A percentile compares a stretch with the other conserved stretches of the same genome.
phyloP scores from a whole-genome alignment of 176 grass and related monocot genomes.

The Chrysopogon serrulatus region DNA sequence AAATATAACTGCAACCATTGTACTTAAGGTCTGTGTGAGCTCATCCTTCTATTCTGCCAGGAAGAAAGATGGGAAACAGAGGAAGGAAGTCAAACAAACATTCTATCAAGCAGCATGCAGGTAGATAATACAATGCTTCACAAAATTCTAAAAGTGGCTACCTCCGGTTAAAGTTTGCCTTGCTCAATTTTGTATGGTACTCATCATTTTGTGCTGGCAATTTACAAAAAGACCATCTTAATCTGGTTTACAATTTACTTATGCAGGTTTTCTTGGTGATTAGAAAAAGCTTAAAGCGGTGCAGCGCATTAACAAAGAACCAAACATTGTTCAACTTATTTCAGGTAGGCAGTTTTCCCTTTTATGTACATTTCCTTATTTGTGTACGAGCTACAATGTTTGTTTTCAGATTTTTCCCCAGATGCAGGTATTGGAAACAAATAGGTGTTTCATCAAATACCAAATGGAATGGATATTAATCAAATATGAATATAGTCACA shows the following conservation, averaged over 20 bases:
- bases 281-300: conserved; percentile 99
- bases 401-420: not conserved
- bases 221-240: not conserved
- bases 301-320: conserved; percentile 93
- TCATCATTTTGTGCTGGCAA: not conserved
- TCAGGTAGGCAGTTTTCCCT: conserved; percentile 45
- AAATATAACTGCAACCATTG: conserved; percentile 17
- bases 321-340: conserved; percentile 94
- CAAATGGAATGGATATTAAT: not conserved
- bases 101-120: conserved; percentile 98
- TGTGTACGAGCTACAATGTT: not conserved
- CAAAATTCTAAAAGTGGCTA: not conserved
- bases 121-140: conserved; percentile 21
- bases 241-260: conserved; percentile 19
- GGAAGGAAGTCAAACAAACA: conserved; percentile 97
- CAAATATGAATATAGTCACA: not conserved
- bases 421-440: not conserved
- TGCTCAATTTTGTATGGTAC: conserved; percentile 5
- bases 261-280: conserved; percentile 94
- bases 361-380: conserved; percentile 22
- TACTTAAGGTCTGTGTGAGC: conserved; percentile 2
- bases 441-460: not conserved
- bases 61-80: conserved; percentile 99
- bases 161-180: not conserved
- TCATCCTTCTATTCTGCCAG: conserved; percentile 37